Conservation (phyloP, 2,329 filamentous ascomycete species). For the Sporothrix pseudoabietina region DNA sequence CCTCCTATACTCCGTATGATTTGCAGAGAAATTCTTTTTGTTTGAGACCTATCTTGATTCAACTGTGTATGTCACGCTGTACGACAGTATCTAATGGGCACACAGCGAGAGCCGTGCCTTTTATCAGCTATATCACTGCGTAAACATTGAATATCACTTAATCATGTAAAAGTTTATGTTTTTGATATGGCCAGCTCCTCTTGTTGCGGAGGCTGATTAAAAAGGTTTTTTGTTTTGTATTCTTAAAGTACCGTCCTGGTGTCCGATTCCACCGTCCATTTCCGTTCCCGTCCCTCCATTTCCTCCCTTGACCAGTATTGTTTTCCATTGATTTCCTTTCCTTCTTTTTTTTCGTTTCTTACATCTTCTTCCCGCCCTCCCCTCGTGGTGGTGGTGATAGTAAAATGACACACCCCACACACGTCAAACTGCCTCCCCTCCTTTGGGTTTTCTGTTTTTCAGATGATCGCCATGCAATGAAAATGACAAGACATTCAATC, state of each 20-base stretch:
- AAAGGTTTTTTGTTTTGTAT: slow-evolving; percentile 10
- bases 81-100: too few species aligned
- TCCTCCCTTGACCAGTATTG: background rate
- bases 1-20: too few species aligned
- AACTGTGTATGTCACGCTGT: too few species aligned
- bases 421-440: background rate
- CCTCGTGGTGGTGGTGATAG: slow-evolving; percentile 8
- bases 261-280: background rate
- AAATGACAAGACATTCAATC: slow-evolving; percentile 15
- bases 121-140: background rate
- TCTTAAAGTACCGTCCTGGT: background rate
- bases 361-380: background rate
- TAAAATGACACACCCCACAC: slow-evolving; percentile 22
- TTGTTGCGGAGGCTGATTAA: background rate
- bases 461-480: background rate
- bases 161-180: background rate
- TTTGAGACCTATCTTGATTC: too few species aligned
- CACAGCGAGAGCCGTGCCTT: too few species aligned
- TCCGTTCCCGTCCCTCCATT: background rate
- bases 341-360: background rate
- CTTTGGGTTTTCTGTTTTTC: background rate
- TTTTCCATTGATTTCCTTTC: background rate
- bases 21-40: too few species aligned
- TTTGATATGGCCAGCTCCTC: slow-evolving; percentile 4
- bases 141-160: too few species aligned